A percentile compares a stretch with the other conserved stretches of the same genome.
These are phyloP conservation scores for Candida arabinofermentans DNA, from an alignment of 805 yeast species.

Conservation along the genomic window DNA sequence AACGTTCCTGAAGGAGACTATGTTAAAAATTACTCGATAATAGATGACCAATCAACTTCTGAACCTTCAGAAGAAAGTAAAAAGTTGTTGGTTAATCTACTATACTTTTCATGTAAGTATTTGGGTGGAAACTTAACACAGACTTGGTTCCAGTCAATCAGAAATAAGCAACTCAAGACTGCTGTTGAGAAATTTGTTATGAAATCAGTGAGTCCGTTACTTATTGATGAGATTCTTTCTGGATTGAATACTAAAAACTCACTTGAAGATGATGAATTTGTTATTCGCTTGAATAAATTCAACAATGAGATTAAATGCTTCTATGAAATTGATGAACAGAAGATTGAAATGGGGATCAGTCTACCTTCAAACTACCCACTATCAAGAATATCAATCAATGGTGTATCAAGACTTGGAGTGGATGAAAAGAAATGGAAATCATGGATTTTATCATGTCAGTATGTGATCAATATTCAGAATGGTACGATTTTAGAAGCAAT, in stretches of 20 bases:
- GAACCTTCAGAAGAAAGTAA: conserved; percentile 31
- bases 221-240: conserved; percentile 53
- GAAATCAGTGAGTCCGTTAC: conserved; percentile 56
- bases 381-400: conserved; percentile 67
- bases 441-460: conserved; percentile 89
- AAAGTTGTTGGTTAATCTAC: conserved; percentile 45
- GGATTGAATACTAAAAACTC: conserved; percentile 26
- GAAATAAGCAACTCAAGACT: conserved; percentile 61
- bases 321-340: conserved; percentile 83
- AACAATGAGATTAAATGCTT: conserved; percentile 67
- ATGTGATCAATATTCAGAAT: conserved; percentile 69
- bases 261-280: conserved; percentile 41
- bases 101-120: conserved; percentile 44
- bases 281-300: conserved; percentile 56
- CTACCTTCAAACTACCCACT: conserved; percentile 80
- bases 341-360: conserved; percentile 70
- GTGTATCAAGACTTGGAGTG: conserved; percentile 79
- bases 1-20: conserved; percentile 20
- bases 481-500: conserved; percentile 69
- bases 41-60: conserved; percentile 12
- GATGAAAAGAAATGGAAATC: conserved; percentile 92
- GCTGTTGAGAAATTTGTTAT: conserved; percentile 61
- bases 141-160: conserved; percentile 66
- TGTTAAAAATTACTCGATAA: conserved; percentile 23
- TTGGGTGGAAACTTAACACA: conserved; percentile 61